Evolutionary conservation across 2,329 filamentous ascomycete genomes (phyloP), one percentile per base, ranked within the genome.

Genomic region (Tolypocladium amazonense): DNA sequence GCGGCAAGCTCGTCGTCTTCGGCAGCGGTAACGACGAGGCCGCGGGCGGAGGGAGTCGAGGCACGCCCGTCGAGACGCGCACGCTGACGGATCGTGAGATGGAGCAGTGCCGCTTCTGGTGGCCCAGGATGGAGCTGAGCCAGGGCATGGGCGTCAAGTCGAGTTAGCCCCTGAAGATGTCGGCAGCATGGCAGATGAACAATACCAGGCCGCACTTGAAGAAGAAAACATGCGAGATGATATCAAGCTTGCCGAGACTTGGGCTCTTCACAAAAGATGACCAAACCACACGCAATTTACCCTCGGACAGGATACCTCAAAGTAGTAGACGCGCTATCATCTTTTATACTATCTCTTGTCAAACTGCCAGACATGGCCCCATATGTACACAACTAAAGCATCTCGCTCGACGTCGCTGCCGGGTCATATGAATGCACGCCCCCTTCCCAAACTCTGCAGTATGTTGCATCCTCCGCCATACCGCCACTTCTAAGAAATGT

Each of bases 61-160:
- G 81, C 1, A 67, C 72, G 3, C 72, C 79, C 1, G 80, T 77
- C 0, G 67, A 76, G 59, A 70, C 79, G 58, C 70, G 74, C 63
- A 71, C 57, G 59, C 68, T 77, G 72, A 81, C 74, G 27, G 69
- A 67, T 4, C 73, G 73, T 61, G 79, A 82, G 61, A 71, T 71
- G 58, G 69, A 75, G 57, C 78, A 82, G 66, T 85, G 81, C 65
- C 69, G 72, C 15, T 88, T 84, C 68, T 88, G 86, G 86, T 87
- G 82, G 81, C 74, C 75, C 15, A 77, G 78, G 61, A 78, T 79
- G 67, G 63, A 65, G 53, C 55, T 70, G 59, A 70, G 69, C 39
- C 65, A 70, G 61, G 69, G 66, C 23, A 65, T 63, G 63, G 64
- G 66, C 15, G 35, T 25, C 15, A 43, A 2, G 55, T 18, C 35